Percentiles rank a stretch among this genome's conserved stretches.
These are phyloP conservation scores for Wickerhamomyces alni DNA, from an alignment of 805 yeast species.

Conservation along the genomic window DNA sequence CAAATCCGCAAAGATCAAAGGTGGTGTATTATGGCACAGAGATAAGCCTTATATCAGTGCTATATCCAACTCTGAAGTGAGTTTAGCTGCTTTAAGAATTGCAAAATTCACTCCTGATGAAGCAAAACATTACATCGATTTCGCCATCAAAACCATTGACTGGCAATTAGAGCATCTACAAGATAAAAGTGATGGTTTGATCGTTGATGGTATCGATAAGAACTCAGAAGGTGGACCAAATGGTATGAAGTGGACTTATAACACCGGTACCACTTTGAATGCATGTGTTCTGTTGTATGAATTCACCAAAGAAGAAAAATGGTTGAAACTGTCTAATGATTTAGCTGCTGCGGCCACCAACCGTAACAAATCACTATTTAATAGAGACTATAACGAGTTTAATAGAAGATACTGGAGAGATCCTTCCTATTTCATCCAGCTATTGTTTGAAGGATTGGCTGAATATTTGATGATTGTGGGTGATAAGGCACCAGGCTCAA, in stretches of 20 bases:
- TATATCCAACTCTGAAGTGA: slow-evolving; percentile 64
- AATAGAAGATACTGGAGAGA: slow-evolving; percentile 60
- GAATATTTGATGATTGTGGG: slow-evolving; percentile 49
- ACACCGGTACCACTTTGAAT: slow-evolving; percentile 59
- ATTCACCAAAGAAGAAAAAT: slow-evolving; percentile 43
- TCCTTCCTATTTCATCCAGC: slow-evolving; percentile 54
- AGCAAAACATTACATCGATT: slow-evolving; percentile 40
- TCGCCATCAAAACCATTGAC: slow-evolving; percentile 53
- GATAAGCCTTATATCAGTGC: slow-evolving; percentile 54
- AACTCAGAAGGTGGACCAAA: slow-evolving; percentile 36
- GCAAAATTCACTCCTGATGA: slow-evolving; percentile 48
- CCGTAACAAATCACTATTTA: slow-evolving; percentile 50
- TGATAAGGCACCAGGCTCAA: slow-evolving; percentile 33
- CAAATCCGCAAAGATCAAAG: slow-evolving; percentile 25
- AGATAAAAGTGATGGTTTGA: slow-evolving; percentile 49
- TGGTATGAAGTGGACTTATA: slow-evolving; percentile 58
- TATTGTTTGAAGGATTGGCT: slow-evolving; percentile 61
- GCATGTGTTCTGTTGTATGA: slow-evolving; percentile 45
- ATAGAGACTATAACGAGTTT: slow-evolving; percentile 46
- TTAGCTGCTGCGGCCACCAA: slow-evolving; percentile 53
- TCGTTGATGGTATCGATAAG: slow-evolving; percentile 52
- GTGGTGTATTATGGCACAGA: slow-evolving; percentile 68
- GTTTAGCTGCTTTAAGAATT: slow-evolving; percentile 53
- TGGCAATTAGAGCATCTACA: slow-evolving; percentile 49
- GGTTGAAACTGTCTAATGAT: slow-evolving; percentile 30